Evolutionary conservation across 1,284 basidiomycete genomes (phyloP), one percentile per base, ranked within the genome.

Genomic region (Tausonia pullulans): DNA sequence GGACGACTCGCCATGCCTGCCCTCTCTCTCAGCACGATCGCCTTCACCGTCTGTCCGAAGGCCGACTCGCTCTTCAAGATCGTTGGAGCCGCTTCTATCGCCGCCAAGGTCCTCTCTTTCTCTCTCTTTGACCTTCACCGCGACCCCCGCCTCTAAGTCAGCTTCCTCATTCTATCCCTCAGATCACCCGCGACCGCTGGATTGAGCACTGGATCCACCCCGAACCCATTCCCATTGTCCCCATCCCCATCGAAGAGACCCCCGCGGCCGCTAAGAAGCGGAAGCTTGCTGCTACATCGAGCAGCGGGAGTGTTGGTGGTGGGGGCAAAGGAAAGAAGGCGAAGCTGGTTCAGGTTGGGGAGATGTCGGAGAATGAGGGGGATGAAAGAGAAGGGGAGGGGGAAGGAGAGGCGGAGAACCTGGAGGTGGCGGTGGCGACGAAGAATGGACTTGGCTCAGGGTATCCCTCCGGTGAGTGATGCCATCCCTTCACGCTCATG

Each of bases 21-120:
- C 63, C 7, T 27, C 43, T 8, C 44, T 58, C 41, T 54, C 56
- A 69, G 68, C 0, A 84, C 83, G 3, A 87, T 95, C 69, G 78
- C 81, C 53, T 94, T 98, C 74, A 93, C 89, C 0, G 95, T 98
- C 11, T 84, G 87, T 16, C 85, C 85, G 43, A 98, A 98, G 77
- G 95, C 95, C 13, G 95, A 98, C 74, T 87, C 87, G 16, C 86
- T 92, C 69, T 98, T 86, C 81, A 96, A 94, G 71, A 93, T 98
- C 68, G 96, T 98, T 64, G 89, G 92, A 27, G 95, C 95, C 5
- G 96, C 95, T 2, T 93, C 89, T 74, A 91, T 98, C 45, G 90
- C 93, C 4, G 95, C 95, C 4, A 98, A 98, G 76, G 93, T 94
- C 40, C 16, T 48, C n/a, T 14, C 14, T 58, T 16, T 57, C 39